A percentile compares a stretch with the other conserved stretches of the same genome.
These are phyloP conservation scores for Hymenoscyphus repandus DNA, from an alignment of 2,329 filamentous ascomycete genomes.

Conservation along the genomic window DNA sequence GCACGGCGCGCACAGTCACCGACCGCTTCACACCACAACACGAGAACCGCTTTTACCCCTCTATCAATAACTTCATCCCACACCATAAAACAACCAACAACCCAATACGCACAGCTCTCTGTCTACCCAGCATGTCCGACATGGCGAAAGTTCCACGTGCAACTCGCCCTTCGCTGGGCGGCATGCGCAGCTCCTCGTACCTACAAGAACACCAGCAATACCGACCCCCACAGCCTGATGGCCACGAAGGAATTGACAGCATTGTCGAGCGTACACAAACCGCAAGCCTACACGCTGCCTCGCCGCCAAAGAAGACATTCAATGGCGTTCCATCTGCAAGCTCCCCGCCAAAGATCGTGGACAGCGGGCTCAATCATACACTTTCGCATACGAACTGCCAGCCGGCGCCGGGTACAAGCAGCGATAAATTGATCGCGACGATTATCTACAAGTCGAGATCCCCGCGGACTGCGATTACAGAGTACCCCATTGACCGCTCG, in stretches of 20 bases:
- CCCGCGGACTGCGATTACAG: conserved; percentile 31
- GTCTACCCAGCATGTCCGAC: background rate
- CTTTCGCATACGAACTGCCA: conserved; percentile 60
- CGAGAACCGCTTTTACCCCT: background rate
- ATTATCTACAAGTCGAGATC: conserved; percentile 53
- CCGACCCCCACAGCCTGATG: conserved; percentile 46
- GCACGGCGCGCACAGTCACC: too few species aligned
- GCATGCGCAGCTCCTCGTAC: conserved; percentile 56
- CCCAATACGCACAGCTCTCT: too few species aligned
- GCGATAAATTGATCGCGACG: conserved; percentile 54
- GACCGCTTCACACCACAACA: background rate
- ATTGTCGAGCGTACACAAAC: conserved; percentile 52
- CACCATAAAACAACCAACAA: background rate
- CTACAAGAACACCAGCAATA: conserved; percentile 60
- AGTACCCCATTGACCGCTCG: conserved; percentile 33
- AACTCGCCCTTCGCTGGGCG: conserved; percentile 26
- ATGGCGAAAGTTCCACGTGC: conserved; percentile 10
- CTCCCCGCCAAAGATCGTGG: conserved; percentile 54
- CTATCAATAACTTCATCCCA: background rate
- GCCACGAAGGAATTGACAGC: conserved; percentile 58
- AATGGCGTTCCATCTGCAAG: conserved; percentile 56
- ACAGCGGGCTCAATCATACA: conserved; percentile 57
- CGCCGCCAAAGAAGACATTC: conserved; percentile 45
- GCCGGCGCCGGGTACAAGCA: conserved; percentile 41
- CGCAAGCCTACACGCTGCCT: conserved; percentile 33